A percentile compares a stretch with the other conserved stretches of the same genome.
Conservation (phyloP, 2,329 filamentous ascomycete species). For the Aspergillus proliferans region DNA sequence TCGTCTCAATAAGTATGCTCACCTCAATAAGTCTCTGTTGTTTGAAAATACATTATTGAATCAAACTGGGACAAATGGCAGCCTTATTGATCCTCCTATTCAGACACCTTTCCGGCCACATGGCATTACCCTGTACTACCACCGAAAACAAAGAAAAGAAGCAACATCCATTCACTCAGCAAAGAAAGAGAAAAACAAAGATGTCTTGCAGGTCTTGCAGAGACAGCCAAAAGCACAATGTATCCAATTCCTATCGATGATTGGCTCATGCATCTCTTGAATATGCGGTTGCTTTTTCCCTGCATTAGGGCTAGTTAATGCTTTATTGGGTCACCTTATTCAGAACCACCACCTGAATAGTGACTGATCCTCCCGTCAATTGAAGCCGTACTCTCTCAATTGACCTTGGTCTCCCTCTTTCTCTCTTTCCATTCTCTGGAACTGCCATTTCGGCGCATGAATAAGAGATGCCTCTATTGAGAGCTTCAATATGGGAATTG, state of each 20-base stretch:
- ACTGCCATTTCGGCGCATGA: conserved; percentile 3
- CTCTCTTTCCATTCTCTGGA: background rate
- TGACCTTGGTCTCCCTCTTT: background rate
- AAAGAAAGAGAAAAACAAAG: background rate
- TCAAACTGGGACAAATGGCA: too few species aligned
- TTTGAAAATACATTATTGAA: too few species aligned
- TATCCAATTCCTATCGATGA: background rate
- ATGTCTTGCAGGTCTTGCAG: too few species aligned
- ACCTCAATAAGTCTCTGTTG: too few species aligned
- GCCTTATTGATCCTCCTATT: background rate
- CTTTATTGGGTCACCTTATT: too few species aligned
- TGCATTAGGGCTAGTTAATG: too few species aligned
- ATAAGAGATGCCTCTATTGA: conserved; percentile 4
- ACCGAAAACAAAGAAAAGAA: background rate
- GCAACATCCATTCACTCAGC: background rate
- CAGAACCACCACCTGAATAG: too few species aligned
- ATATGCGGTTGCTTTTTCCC: too few species aligned
- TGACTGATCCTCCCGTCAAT: background rate
- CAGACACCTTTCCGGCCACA: background rate
- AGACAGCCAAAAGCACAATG: background rate
- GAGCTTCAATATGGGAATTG: background rate
- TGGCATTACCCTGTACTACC: background rate
- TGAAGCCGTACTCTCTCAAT: background rate
- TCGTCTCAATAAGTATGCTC: background rate
- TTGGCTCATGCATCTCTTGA: background rate